Percentiles rank a stretch among this genome's conserved stretches.
Conservation (phyloP, 352 stramenopile species). For the Globisporangium spiculum region DNA sequence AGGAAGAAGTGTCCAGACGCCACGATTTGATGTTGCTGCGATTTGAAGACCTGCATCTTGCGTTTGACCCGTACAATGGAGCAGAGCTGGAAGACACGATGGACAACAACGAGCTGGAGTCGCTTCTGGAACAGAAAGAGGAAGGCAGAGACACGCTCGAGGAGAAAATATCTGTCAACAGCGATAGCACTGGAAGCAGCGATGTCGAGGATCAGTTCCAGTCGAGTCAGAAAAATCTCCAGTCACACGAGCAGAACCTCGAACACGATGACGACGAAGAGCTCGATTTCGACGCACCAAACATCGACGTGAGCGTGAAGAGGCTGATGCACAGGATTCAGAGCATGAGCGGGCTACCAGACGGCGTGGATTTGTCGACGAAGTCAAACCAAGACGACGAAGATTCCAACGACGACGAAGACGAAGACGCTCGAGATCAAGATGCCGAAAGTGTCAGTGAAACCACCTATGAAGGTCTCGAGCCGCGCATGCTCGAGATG, state of each 20-base stretch:
- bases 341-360: slow-evolving; percentile 9
- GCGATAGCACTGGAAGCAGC: background rate
- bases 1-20: slow-evolving; percentile 5
- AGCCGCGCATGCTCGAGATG: slow-evolving; percentile 17
- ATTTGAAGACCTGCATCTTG: slow-evolving; percentile 18
- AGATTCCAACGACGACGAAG: slow-evolving; percentile 12
- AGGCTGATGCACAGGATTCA: slow-evolving; percentile 23
- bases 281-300: slow-evolving; percentile 17
- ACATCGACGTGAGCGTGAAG: slow-evolving; percentile 16
- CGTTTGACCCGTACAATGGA: slow-evolving; percentile 19
- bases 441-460: background rate
- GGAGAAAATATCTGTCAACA: background rate
- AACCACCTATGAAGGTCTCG: slow-evolving; percentile 6
- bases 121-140: slow-evolving; percentile 16
- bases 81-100: slow-evolving; percentile 16
- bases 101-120: slow-evolving; percentile 25
- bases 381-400: slow-evolving; percentile 23
- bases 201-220: background rate
- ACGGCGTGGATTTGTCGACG: background rate
- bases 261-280: slow-evolving; percentile 8
- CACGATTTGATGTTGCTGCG: slow-evolving; percentile 11
- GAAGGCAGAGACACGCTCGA: slow-evolving; percentile 6
- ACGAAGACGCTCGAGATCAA: slow-evolving; percentile 3
- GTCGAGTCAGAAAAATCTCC: background rate
- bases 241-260: background rate